phyloP scores from a whole-genome alignment of 257 asterid genomes.

The Solanum lycopersicoides region DNA sequence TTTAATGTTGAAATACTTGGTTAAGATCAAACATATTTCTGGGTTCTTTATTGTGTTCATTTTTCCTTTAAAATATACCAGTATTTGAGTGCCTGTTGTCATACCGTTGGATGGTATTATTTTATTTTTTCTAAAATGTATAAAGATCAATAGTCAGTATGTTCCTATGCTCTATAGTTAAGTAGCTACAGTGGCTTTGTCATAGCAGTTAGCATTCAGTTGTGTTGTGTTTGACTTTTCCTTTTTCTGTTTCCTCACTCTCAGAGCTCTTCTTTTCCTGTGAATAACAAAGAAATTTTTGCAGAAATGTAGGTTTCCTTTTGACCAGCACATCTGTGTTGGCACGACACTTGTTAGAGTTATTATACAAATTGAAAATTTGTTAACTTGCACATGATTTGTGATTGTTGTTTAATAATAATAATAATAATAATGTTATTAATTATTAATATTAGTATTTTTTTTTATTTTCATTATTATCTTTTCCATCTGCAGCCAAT shows the following conservation, averaged over 20 bases:
- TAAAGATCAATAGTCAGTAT: background rate
- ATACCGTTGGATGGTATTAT: background rate
- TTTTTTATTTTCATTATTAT: background rate
- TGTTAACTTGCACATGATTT: background rate
- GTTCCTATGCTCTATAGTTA: background rate
- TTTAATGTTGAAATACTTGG: background rate
- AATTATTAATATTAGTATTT: background rate
- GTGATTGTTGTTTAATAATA: background rate
- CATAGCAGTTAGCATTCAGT: background rate
- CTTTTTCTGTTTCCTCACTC: background rate
- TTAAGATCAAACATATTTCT: background rate
- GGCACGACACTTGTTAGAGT: background rate
- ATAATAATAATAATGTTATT: background rate
- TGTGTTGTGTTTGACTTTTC: background rate
- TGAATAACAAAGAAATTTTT: background rate
- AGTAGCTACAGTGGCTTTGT: background rate
- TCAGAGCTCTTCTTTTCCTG: background rate
- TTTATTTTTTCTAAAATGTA: background rate
- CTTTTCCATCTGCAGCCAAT: background rate
- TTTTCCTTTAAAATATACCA: background rate
- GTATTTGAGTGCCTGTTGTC: background rate
- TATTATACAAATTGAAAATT: background rate
- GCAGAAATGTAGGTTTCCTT: background rate
- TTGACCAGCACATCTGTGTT: background rate
- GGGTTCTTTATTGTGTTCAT: background rate